Evolutionary conservation across 2,329 filamentous ascomycete genomes (phyloP).

Genomic region (Berkeleyomyces rouxiae): DNA sequence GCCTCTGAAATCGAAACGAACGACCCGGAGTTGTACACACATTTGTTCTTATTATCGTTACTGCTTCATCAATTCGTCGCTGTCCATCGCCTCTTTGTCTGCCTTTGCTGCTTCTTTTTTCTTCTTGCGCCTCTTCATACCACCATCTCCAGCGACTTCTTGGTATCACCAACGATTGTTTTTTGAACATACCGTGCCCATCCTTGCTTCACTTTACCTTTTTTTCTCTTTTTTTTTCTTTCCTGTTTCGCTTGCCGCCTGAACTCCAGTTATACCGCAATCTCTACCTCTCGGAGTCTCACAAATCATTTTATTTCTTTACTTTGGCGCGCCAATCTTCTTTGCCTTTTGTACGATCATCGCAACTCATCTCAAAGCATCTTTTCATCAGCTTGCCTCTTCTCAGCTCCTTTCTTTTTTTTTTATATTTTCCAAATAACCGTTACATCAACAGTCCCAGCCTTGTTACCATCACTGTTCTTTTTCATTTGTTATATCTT

Average conservation of each 20-base stretch:
- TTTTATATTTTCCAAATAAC: conserved; percentile 5
- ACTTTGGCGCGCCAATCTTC: background rate
- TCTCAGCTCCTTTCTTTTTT: conserved; percentile 2
- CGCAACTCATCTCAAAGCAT: conserved; percentile 10
- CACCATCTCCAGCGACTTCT: conserved; percentile 12
- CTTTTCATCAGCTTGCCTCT: background rate
- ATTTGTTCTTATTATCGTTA: conserved; percentile 12
- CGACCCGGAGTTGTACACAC: conserved; percentile 18
- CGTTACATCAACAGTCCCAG: conserved; percentile 12
- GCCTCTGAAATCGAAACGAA: conserved; percentile 24
- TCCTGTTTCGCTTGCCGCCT: conserved; percentile 15
- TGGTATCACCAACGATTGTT: conserved; percentile 12
- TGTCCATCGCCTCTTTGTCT: conserved; percentile 10
- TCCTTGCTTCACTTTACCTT: conserved; percentile 17
- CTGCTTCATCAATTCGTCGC: background rate
- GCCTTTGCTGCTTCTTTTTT: conserved; percentile 14
- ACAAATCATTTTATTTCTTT: background rate
- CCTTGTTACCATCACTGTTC: conserved; percentile 9
- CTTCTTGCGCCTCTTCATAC: conserved; percentile 13
- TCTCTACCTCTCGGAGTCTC: background rate
- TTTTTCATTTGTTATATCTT: conserved; percentile 9
- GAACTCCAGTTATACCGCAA: background rate
- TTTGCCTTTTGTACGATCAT: conserved; percentile 13
- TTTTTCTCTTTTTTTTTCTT: conserved; percentile 17
- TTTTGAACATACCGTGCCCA: conserved; percentile 14